Base-by-base conservation (phyloP, 2,329 filamentous ascomycete genomes). In the Fusarium irregulare region DNA sequence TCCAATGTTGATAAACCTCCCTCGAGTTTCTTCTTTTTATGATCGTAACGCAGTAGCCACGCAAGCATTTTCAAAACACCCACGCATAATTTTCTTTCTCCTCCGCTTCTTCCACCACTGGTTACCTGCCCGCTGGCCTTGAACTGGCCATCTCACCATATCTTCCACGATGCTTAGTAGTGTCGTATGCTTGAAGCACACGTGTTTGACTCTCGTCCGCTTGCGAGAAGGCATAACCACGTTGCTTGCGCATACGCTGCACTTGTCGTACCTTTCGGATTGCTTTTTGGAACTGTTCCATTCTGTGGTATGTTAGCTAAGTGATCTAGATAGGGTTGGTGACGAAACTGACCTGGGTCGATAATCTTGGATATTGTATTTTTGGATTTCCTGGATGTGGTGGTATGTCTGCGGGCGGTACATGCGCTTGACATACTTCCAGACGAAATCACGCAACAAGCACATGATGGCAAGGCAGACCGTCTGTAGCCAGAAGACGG, bases 211-310 rank as follows among this genome's bases (percentile, higher is more conserved):
- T 93, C 81, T 99, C 96, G 79, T 99, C 96, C 62, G 95, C 97
- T 82, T 98, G 94, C 74, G 93, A 97, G 82, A 99, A 99, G 67
- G 96, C 96, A 78, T 99, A 99, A 34, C 96, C 96, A 77, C 96
- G 92, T 83, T 99, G 96, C 83, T 99, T 99, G 79, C 96, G 93
- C 96, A 98, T 99, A 70, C 96, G 92, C 83, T 98, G 96, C 42
- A 98, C 96, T 82, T 99, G 96, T 54, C 96, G 90, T 56, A 99
- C 96, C 83, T 99, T 99, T 76, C 96, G 92, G 77, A 99, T 98
- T 23, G 96, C 96, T 83, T 99, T 99, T 83, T 99, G 96, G 86
- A 99, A 99, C 82, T 99, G 96, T 78, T 99, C 96, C 96, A 99
- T 99, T 77, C 93, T 95, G 69, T 3, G 23, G 7, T 13, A 21